A percentile compares a stretch with the other conserved stretches of the same genome.
These are phyloP conservation scores for Fusarium euwallaceae DNA, from an alignment of 2,329 filamentous ascomycete species.

Conservation along the genomic window DNA sequence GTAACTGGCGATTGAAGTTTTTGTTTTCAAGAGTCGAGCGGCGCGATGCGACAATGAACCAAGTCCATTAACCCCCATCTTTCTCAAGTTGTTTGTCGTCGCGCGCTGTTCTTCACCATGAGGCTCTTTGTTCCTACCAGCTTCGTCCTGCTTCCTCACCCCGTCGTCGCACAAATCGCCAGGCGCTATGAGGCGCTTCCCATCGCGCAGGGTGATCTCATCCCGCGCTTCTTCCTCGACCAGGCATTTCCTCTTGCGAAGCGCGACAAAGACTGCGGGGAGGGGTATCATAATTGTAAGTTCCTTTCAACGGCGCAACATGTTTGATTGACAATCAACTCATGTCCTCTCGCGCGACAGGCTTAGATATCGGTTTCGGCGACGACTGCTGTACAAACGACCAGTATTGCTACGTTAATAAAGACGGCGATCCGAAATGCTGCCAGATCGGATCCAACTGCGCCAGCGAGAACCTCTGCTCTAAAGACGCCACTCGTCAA, in stretches of 20 bases:
- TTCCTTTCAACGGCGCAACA: neutral
- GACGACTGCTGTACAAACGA: constrained; percentile 59
- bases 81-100: neutral
- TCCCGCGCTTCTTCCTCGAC: constrained; percentile 50
- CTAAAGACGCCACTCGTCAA: constrained; percentile 37
- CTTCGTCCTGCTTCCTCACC: constrained; percentile 26
- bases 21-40: neutral
- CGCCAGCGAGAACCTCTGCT: constrained; percentile 53
- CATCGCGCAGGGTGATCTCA: constrained; percentile 45
- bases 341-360: constrained; percentile 43
- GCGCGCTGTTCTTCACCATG: constrained; percentile 29
- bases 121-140: constrained; percentile 19
- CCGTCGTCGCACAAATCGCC: constrained; percentile 25
- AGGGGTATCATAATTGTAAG: constrained; percentile 51
- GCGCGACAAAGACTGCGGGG: constrained; percentile 46
- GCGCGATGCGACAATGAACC: constrained; percentile 28
- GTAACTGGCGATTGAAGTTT: neutral
- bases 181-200: constrained; percentile 40
- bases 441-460: constrained; percentile 60
- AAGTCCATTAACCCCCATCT: neutral
- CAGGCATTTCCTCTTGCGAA: constrained; percentile 46
- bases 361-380: constrained; percentile 56
- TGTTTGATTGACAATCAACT: neutral
- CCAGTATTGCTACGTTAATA: constrained; percentile 61
- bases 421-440: constrained; percentile 52